A percentile compares a stretch with the other conserved stretches of the same genome.
Evolutionary conservation across 2,329 filamentous ascomycete genomes (phyloP).

Genomic region (Trichoderma sp.): DNA sequence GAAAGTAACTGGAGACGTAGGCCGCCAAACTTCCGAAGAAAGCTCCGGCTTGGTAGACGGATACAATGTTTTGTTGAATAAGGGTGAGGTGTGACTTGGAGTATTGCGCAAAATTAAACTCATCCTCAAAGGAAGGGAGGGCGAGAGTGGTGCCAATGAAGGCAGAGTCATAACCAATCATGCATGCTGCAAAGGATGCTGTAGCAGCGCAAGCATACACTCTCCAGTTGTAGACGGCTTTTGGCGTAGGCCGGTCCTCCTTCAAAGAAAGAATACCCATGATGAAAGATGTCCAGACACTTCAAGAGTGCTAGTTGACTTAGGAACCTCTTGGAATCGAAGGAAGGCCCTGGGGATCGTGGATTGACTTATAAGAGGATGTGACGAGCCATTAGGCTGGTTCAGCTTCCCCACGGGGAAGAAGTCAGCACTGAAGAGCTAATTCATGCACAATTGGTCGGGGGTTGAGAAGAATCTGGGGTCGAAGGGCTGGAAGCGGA

Average conservation of each 20-base stretch:
- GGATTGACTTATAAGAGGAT: constrained; percentile 1
- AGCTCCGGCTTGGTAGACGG: constrained; percentile 6
- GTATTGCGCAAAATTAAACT: constrained; percentile 14
- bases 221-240: constrained; percentile 14
- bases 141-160: constrained; percentile 18
- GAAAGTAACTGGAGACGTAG: constrained; percentile 13
- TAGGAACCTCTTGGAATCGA: neutral
- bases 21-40: constrained; percentile 14
- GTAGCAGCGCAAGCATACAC: constrained; percentile 15
- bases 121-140: constrained; percentile 11
- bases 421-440: neutral
- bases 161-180: constrained; percentile 18
- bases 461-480: constrained; percentile 9
- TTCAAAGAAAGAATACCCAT: constrained; percentile 10
- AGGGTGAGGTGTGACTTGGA: neutral
- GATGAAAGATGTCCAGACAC: neutral
- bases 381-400: neutral
- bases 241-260: constrained; percentile 17
- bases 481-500: neutral
- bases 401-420: constrained; percentile 13
- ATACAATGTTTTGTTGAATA: constrained; percentile 12
- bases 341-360: neutral
- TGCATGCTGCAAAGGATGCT: constrained; percentile 15
- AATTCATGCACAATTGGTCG: neutral
- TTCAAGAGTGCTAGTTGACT: neutral